Conservation (phyloP, 208 protist genomes). For the Trypanosoma melophagium region DNA sequence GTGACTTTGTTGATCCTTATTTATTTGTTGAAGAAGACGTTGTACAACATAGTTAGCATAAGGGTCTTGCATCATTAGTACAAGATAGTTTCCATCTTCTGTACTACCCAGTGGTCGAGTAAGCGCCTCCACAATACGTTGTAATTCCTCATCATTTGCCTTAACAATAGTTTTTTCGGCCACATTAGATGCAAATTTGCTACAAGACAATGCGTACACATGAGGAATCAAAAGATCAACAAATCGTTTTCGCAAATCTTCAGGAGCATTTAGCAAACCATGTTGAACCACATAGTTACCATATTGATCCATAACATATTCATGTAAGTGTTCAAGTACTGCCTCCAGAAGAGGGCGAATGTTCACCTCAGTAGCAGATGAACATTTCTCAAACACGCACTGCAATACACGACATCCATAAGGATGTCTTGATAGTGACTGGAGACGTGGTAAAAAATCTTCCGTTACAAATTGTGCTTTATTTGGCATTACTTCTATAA, state of each 20-base stretch:
- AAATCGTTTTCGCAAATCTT: constrained; percentile 76
- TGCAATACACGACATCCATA: constrained; percentile 99
- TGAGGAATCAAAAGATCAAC: constrained; percentile 67
- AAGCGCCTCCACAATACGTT: constrained; percentile 74
- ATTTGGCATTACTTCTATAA: constrained; percentile 93
- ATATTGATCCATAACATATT: constrained; percentile 95
- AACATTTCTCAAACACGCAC: constrained; percentile 90
- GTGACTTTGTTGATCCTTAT: constrained; percentile 43
- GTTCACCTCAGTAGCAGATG: constrained; percentile 36
- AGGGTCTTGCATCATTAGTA: constrained; percentile 95
- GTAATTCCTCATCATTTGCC: constrained; percentile 70
- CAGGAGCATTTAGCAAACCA: constrained; percentile 91
- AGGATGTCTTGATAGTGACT: constrained; percentile 92
- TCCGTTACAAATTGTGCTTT: constrained; percentile 93
- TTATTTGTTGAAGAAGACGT: constrained; percentile 89
- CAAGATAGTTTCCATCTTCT: constrained; percentile 71
- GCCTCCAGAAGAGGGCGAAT: constrained; percentile 86
- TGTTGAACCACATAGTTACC: constrained; percentile 99
- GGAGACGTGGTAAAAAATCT: constrained; percentile 86
- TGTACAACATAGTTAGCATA: constrained; percentile 98
- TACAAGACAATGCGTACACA: constrained; percentile 84
- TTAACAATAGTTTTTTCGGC: constrained; percentile 95
- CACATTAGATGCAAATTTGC: constrained; percentile 99
- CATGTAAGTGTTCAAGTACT: constrained; percentile 75
- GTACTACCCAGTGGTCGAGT: constrained; percentile 42